Base-by-base conservation (phyloP, 164 flowering plant species). In the Piper betle region DNA sequence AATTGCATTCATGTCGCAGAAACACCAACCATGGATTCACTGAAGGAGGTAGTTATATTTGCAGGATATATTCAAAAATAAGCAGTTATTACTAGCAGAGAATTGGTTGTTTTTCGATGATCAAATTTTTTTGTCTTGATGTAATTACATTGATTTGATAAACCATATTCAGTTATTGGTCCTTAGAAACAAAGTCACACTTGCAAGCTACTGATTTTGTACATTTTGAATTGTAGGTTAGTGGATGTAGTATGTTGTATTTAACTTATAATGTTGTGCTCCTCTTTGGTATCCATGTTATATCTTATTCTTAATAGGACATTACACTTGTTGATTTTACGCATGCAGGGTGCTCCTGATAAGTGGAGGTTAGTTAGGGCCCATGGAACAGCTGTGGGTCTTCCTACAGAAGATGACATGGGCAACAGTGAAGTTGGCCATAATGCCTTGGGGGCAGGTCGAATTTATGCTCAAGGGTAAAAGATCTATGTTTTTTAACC, bases 351-450 rank as follows among this genome's bases (percentile, higher is more conserved):
- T 64, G 92, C 88, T 4, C 99, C 97, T 16, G 95, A 88, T 46
- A 77, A 64, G 17, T 90, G 99, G 99, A 90, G 92, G 61, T 74
- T 93, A 82, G 75, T 93, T 20, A 82, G 66, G 74, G 99, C 99
- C 50, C 99, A 93, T 71, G 99, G 99, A 18, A 80, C 58, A 15
- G 92, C 96, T 6, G 97, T 93, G 5, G 99, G 99, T 54, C 94
- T 93, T 64, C 99, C 99, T 9, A 75, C 95, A 7, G 99, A 93
- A 4, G 99, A 90, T 79, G 99, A 93, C 69, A 93, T 93, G 99
- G 99, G 99, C 4, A 93, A 90, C 75, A 93, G 97, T 82, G 99
- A 93, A 77, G 97, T 93, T 53, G 99, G 99, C 40, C 97, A 93
- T 64, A 93, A 93, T 75, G 99, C 99, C 18, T 88, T 93, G 58